Percentiles rank a stretch among this genome's conserved stretches.
Evolutionary conservation across 2,329 filamentous ascomycete species (phyloP).

Genomic region (Tolypocladium cylindrosporum): DNA sequence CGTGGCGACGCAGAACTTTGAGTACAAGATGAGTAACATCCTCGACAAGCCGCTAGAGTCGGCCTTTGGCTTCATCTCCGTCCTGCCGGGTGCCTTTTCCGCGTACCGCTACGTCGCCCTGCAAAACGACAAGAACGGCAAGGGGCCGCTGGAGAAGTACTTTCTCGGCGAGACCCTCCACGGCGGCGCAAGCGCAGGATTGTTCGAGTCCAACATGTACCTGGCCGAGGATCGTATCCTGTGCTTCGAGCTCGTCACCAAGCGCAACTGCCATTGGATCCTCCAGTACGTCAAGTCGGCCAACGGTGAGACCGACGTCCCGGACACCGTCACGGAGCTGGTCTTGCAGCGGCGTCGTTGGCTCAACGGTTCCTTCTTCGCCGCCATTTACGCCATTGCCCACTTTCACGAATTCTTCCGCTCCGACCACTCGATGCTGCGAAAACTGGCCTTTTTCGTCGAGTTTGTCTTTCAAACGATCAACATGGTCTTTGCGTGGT

Average conservation of each 20-base stretch:
- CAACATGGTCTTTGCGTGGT: constrained; percentile 98
- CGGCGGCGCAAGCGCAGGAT: constrained; percentile 79
- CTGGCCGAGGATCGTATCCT: constrained; percentile 97
- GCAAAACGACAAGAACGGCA: constrained; percentile 91
- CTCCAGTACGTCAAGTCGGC: constrained; percentile 97
- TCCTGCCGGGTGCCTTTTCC: constrained; percentile 95
- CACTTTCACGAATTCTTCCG: constrained; percentile 97
- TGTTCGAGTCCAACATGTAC: constrained; percentile 99
- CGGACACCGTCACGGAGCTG: constrained; percentile 86
- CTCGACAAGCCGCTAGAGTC: constrained; percentile 96
- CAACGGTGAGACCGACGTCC: constrained; percentile 93
- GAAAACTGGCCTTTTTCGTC: constrained; percentile 82
- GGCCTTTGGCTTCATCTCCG: constrained; percentile 94
- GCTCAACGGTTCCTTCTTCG: constrained; percentile 98
- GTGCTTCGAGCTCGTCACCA: constrained; percentile 95
- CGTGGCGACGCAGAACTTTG: constrained; percentile 94
- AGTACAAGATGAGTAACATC: constrained; percentile 99
- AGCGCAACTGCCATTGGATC: constrained; percentile 95
- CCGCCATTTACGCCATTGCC: constrained; percentile 85
- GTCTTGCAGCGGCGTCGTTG: constrained; percentile 93
- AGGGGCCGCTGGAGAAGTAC: constrained; percentile 91
- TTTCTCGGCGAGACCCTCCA: constrained; percentile 96
- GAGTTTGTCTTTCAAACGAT: constrained; percentile 92
- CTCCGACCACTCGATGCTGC: constrained; percentile 76
- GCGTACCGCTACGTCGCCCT: constrained; percentile 91